phyloP scores from a whole-genome alignment of 768 basidiomycete species.

The Tulasnella calospora region DNA sequence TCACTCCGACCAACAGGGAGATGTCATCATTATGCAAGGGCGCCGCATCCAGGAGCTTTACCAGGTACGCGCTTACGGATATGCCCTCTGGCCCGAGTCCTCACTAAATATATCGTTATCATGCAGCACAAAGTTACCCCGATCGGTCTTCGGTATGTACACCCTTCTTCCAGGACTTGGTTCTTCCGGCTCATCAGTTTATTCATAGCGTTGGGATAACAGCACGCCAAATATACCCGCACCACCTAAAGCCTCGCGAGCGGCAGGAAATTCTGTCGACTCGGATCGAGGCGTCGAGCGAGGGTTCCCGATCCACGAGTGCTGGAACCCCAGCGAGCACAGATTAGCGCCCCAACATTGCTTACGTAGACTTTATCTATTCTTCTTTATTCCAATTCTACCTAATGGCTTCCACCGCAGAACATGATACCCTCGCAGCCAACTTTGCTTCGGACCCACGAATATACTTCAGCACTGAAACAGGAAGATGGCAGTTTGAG shows the following conservation, averaged over 20 bases:
- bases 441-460: conserved; percentile 77
- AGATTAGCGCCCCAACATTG: conserved; percentile 3
- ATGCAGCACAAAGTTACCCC: conserved; percentile 20
- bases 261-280: background rate
- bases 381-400: background rate
- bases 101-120: background rate
- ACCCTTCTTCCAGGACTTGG: background rate
- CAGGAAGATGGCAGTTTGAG: conserved; percentile 82
- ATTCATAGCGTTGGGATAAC: conserved; percentile 10
- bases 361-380: conserved; percentile 6
- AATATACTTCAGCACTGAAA: conserved; percentile 70
- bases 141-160: conserved; percentile 2
- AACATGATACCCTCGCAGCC: conserved; percentile 51
- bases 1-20: conserved; percentile 15
- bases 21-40: conserved; percentile 28
- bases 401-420: conserved; percentile 7
- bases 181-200: background rate
- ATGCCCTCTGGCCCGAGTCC: background rate
- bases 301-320: background rate
- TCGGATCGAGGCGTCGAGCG: background rate
- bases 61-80: conserved; percentile 18
- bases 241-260: background rate
- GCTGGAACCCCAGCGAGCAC: background rate
- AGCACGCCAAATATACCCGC: conserved; percentile 22
- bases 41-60: conserved; percentile 19